Evolutionary conservation across 2,329 filamentous ascomycete genomes (phyloP).

Genomic region (Onygenales sp.): DNA sequence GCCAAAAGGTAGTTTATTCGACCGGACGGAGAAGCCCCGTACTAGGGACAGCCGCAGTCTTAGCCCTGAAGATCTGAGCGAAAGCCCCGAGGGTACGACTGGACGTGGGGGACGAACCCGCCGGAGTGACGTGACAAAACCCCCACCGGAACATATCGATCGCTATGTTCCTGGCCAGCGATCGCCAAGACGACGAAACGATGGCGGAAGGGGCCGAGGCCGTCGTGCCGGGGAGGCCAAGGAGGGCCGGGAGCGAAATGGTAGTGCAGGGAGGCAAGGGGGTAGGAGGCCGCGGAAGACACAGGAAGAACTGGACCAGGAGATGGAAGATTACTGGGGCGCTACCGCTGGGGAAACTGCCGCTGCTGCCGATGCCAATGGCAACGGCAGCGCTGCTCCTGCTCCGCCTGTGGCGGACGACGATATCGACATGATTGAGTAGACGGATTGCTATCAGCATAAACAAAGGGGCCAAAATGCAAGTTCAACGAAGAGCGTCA

Average conservation of each 20-base stretch:
- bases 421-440: slow-evolving; percentile 15
- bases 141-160: slow-evolving; percentile 60
- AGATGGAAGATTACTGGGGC: slow-evolving; percentile 91
- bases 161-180: slow-evolving; percentile 62
- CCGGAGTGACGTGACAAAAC: slow-evolving; percentile 46
- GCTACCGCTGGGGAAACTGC: slow-evolving; percentile 28
- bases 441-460: background rate
- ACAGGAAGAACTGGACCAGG: slow-evolving; percentile 84
- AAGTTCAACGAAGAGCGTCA: background rate
- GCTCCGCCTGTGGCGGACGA: slow-evolving; percentile 6
- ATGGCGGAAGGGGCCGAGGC: slow-evolving; percentile 43
- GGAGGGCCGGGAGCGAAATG: slow-evolving; percentile 25
- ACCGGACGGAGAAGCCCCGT: slow-evolving; percentile 44
- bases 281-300: slow-evolving; percentile 66
- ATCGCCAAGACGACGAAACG: slow-evolving; percentile 30
- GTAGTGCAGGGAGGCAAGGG: slow-evolving; percentile 24
- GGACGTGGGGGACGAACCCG: slow-evolving; percentile 35
- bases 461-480: background rate
- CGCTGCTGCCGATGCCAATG: slow-evolving; percentile 8
- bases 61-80: slow-evolving; percentile 29
- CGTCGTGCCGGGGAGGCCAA: slow-evolving; percentile 37
- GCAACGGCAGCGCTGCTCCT: slow-evolving; percentile 2
- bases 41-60: slow-evolving; percentile 32
- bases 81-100: slow-evolving; percentile 21
- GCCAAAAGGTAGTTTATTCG: slow-evolving; percentile 54